Conservation (phyloP, 108 stramenopile genomes). For the Conticribra weissflogii region DNA sequence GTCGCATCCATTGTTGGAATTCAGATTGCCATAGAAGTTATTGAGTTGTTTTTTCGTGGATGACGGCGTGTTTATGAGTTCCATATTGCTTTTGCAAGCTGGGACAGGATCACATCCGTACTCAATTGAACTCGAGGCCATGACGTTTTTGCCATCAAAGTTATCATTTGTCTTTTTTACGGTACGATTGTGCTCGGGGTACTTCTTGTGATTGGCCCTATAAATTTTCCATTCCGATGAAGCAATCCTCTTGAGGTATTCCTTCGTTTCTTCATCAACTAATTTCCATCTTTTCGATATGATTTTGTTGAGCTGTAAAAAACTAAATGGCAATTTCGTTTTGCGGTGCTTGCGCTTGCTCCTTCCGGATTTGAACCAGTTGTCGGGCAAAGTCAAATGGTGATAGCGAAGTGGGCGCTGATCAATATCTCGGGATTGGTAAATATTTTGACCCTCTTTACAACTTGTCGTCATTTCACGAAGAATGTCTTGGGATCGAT, state of each 20-base stretch:
- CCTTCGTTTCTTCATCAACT: not conserved
- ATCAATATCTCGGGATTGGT: not conserved
- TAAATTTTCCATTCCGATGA: not conserved
- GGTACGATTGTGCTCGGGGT: too few species aligned
- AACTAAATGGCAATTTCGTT: not conserved
- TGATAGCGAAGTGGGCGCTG: not conserved
- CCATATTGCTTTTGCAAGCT: too few species aligned
- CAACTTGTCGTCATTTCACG: not conserved
- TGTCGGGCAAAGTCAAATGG: not conserved
- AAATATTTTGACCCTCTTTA: not conserved
- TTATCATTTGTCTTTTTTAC: too few species aligned
- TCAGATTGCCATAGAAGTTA: too few species aligned
- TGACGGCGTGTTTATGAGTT: too few species aligned
- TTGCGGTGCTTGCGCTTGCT: not conserved
- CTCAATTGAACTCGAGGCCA: too few species aligned
- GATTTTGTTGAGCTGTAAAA: not conserved
- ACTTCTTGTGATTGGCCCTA: not conserved
- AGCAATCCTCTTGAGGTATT: not conserved
- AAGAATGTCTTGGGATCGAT: not conserved
- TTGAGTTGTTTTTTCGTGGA: too few species aligned
- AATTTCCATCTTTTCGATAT: not conserved
- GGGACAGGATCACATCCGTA: too few species aligned
- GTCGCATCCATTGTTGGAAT: too few species aligned
- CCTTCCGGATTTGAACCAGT: not conserved
- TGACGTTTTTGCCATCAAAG: too few species aligned